A percentile compares a stretch with the other conserved stretches of the same genome.
Evolutionary conservation across 257 asterid species (phyloP).

Genomic region (Coffea canephora): DNA sequence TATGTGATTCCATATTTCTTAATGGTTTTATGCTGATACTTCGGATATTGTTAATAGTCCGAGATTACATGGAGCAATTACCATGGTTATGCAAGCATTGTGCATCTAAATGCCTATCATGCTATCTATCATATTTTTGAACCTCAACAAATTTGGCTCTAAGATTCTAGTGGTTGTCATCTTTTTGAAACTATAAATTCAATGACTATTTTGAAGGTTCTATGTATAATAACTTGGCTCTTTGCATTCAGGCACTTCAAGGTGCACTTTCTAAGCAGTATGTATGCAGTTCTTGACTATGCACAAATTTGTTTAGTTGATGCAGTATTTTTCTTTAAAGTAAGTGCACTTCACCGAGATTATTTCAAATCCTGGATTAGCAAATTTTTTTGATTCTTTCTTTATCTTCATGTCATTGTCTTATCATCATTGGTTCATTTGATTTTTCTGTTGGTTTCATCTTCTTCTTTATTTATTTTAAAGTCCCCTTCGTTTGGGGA

Average conservation of each 20-base stretch:
- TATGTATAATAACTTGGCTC: slow-evolving; percentile 17
- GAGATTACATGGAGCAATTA: background rate
- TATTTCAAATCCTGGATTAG: background rate
- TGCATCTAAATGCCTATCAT: background rate
- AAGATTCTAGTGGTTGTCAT: too few species aligned
- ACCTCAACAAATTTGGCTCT: too few species aligned
- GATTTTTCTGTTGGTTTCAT: too few species aligned
- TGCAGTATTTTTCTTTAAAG: slow-evolving; percentile 94
- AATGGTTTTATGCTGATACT: background rate
- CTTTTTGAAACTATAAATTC: too few species aligned
- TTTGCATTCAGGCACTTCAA: slow-evolving; percentile 65
- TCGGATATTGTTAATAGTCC: background rate
- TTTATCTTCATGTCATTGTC: background rate
- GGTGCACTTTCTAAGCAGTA: slow-evolving; percentile 74
- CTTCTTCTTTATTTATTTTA: too few species aligned
- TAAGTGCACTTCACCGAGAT: slow-evolving; percentile 31
- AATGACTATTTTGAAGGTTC: too few species aligned
- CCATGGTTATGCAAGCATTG: background rate
- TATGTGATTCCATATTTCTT: slow-evolving; percentile 22
- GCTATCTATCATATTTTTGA: background rate
- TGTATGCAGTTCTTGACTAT: slow-evolving; percentile 89
- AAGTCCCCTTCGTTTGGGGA: too few species aligned
- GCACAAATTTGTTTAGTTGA: slow-evolving; percentile 98
- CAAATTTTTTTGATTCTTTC: background rate
- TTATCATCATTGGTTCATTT: too few species aligned